Conservation (phyloP, 805 yeast genomes). For the Priceomyces medius region DNA sequence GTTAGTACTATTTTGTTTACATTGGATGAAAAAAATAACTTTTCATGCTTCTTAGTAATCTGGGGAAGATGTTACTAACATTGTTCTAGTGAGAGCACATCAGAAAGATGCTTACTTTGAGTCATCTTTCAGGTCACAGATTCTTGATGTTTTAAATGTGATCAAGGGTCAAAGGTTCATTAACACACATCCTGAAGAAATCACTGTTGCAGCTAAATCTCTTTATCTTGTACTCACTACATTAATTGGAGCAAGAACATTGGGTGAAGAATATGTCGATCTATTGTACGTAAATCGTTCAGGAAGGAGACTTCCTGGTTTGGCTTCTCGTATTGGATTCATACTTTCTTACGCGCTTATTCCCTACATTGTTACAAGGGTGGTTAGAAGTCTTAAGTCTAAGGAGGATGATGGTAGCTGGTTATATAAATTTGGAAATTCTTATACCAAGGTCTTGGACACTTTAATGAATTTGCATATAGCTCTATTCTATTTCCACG, state of each 20-base stretch:
- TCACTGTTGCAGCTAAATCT: constrained; percentile 56
- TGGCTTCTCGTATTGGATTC: constrained; percentile 52
- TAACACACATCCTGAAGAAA: constrained; percentile 60
- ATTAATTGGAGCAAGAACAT: constrained; percentile 68
- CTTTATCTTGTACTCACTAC: constrained; percentile 77
- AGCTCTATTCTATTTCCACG: constrained; percentile 79
- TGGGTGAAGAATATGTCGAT: constrained; percentile 95
- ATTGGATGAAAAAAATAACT: background rate
- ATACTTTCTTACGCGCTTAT: constrained; percentile 58
- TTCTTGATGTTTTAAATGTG: constrained; percentile 55
- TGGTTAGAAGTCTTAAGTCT: constrained; percentile 23
- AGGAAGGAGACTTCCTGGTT: constrained; percentile 51
- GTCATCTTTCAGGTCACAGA: constrained; percentile 48
- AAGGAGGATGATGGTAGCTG: constrained; percentile 13
- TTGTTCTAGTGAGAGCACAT: constrained; percentile 65
- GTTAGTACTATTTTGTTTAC: constrained; percentile 37
- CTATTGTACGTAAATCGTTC: constrained; percentile 57
- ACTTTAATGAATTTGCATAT: constrained; percentile 65
- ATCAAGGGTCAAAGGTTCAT: constrained; percentile 64
- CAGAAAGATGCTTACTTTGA: constrained; percentile 85
- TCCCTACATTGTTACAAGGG: constrained; percentile 52
- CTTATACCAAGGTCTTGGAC: constrained; percentile 50
- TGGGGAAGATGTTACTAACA: constrained; percentile 21
- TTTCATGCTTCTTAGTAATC: background rate
- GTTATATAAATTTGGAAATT: constrained; percentile 24